A percentile compares a stretch with the other conserved stretches of the same genome.
Conservation (phyloP, 1,284 basidiomycete genomes). For the Filobasidium uniguttulatum region DNA sequence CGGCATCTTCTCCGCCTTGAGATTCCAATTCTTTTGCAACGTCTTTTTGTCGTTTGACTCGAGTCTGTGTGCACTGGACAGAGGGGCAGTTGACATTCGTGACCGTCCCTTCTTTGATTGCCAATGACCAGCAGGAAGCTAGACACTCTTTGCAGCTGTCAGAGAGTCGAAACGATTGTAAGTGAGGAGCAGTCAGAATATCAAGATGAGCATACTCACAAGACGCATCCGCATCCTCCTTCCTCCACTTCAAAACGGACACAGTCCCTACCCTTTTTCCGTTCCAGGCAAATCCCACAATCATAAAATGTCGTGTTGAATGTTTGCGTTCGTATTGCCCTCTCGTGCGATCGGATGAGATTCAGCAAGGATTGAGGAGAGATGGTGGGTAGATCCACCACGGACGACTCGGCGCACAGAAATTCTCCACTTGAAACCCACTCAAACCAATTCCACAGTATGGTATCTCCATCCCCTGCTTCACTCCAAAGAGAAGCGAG, state of each 20-base stretch:
- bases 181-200: too few species aligned
- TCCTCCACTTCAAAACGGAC: slow-evolving; percentile 17
- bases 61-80: slow-evolving; percentile 27
- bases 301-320: slow-evolving; percentile 29
- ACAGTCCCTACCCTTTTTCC: slow-evolving; percentile 29
- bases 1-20: slow-evolving; percentile 4
- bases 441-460: slow-evolving; percentile 14
- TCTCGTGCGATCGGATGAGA: slow-evolving; percentile 21
- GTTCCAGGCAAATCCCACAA: slow-evolving; percentile 35
- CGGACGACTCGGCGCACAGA: slow-evolving; percentile 17
- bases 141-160: slow-evolving; percentile 27
- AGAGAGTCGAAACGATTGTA: too few species aligned
- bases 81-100: slow-evolving; percentile 33
- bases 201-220: slow-evolving; percentile 22
- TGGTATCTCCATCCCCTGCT: slow-evolving; percentile 15
- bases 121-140: slow-evolving; percentile 30
- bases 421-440: slow-evolving; percentile 19
- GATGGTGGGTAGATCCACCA: background rate
- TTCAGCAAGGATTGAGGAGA: slow-evolving; percentile 22
- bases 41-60: slow-evolving; percentile 18
- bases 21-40: background rate
- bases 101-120: slow-evolving; percentile 32
- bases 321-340: slow-evolving; percentile 18
- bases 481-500: too few species aligned
- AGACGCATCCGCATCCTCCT: slow-evolving; percentile 29